phyloP scores from a whole-genome alignment of 225 moss, liverwort and hornwort species.

The Pseudoscleropodium purum region DNA sequence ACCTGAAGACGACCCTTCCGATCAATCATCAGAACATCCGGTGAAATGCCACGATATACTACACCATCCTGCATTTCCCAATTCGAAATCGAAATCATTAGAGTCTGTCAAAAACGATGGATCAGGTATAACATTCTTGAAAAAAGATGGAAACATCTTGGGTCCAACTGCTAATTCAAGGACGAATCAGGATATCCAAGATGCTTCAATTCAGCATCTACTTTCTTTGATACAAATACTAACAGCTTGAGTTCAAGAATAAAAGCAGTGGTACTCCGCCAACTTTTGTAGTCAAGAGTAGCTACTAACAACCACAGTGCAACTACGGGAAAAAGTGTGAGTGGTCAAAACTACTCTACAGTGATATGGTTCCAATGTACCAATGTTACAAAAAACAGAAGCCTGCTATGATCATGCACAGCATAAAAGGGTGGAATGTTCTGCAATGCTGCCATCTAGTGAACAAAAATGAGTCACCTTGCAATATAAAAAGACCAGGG shows the following conservation, averaged over 20 bases:
- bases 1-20: conserved; percentile 50
- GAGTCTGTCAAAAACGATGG: not conserved
- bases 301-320: not conserved
- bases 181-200: not conserved
- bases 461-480: not conserved
- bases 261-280: not conserved
- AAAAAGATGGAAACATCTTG: not conserved
- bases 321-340: not conserved
- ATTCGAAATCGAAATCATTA: not conserved
- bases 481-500: not conserved
- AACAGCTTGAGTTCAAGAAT: not conserved
- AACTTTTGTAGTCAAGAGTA: not conserved
- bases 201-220: not conserved
- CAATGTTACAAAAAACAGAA: not conserved
- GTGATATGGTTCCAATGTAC: not conserved
- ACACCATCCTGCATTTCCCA: conserved; percentile 42
- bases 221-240: not conserved
- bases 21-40: conserved; percentile 58
- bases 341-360: not conserved
- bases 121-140: not conserved
- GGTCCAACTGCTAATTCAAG: not conserved
- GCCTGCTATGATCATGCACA: not conserved
- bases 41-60: conserved; percentile 53
- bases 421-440: not conserved
- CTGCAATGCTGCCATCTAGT: not conserved